Base-by-base conservation (phyloP, 2,329 filamentous ascomycete genomes). In the Monosporascus sp. region DNA sequence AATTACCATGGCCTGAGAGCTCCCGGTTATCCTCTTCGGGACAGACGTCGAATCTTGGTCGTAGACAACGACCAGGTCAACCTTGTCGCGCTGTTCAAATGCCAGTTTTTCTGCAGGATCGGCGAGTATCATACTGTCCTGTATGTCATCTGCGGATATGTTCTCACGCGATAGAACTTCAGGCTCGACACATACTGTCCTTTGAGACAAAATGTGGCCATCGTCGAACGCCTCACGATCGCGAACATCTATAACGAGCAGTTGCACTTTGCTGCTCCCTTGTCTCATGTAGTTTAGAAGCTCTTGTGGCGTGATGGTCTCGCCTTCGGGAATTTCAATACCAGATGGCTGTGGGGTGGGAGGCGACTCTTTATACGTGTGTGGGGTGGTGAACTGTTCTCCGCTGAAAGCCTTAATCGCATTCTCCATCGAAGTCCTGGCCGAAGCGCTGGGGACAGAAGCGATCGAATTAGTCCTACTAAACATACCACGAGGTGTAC, bases 21-120 rank as follows among this genome's bases (percentile, higher is more conserved):
- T 70, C 60, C 67, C 51, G 60, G 68, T 57, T 62, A 63, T 52
- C 58, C 54, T 55, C 60, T 57, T 59, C 50, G 64, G 70, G 20
- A 95, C 62, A 58, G 75, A 60, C 70, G 80, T 54, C 64, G 89
- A 77, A 67, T 79, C 57, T 59, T 93, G 81, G 68, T 99, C 91
- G 68, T 97, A 96, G 63, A 95, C 94, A 0, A 99, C 89, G 11
- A 99, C 81, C 43, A 97, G 72, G 60, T 97, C 91, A 62, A 88
- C 96, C 52, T 87, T 79, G 58, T 92, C 80, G 15, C 87, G 81
- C 52, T 83, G 75, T 43, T 83, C 84, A 63, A 96, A 96, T 35
- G 90, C 76, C 2, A 78, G 72, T 60, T 88, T 85, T 68, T 99
- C 94, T n/a, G 78, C 71, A n/a, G 84, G 75, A 0, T 89, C 87